Percentiles rank a stretch among this genome's conserved stretches.
phyloP scores from a whole-genome alignment of 371 early-diverging fungal species.

The Mucor mucedo region DNA sequence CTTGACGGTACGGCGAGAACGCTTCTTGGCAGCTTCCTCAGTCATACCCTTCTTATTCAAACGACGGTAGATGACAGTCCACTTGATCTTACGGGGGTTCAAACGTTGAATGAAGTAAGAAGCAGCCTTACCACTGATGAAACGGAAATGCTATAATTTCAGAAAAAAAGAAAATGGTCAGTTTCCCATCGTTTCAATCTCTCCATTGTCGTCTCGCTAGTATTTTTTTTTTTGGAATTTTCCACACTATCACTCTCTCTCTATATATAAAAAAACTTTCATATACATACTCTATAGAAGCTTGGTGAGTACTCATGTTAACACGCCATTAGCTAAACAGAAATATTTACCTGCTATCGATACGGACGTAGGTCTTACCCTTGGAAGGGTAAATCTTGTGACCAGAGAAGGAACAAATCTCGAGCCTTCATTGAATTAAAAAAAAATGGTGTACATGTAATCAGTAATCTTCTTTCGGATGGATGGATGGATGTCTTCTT shows the following conservation, averaged over 20 bases:
- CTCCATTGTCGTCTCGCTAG: not conserved
- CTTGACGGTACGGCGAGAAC: slow-evolving; percentile 93
- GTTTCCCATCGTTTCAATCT: not conserved
- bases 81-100: slow-evolving; percentile 96
- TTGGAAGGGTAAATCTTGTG: slow-evolving; percentile 98
- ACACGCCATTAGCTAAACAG: not conserved
- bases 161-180: too few species aligned
- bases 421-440: slow-evolving; percentile 61
- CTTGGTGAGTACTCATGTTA: not conserved
- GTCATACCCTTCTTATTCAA: slow-evolving; percentile 98
- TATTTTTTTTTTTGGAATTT: not conserved
- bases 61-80: slow-evolving; percentile 97
- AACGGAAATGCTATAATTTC: slow-evolving; percentile 81
- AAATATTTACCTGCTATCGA: slow-evolving; percentile 76
- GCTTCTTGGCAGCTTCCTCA: slow-evolving; percentile 96
- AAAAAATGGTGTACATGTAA: not conserved
- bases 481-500: slow-evolving; percentile 9
- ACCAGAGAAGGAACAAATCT: slow-evolving; percentile 95
- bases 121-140: slow-evolving; percentile 94
- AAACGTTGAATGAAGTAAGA: slow-evolving; percentile 94
- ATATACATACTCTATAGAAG: slow-evolving; percentile 28
- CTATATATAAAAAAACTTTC: not conserved
- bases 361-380: slow-evolving; percentile 91
- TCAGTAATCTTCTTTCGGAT: slow-evolving; percentile 4
- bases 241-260: not conserved